Evolutionary conservation across 805 yeast genomes (phyloP), one percentile per base, ranked within the genome.

Genomic region (Candida orba): DNA sequence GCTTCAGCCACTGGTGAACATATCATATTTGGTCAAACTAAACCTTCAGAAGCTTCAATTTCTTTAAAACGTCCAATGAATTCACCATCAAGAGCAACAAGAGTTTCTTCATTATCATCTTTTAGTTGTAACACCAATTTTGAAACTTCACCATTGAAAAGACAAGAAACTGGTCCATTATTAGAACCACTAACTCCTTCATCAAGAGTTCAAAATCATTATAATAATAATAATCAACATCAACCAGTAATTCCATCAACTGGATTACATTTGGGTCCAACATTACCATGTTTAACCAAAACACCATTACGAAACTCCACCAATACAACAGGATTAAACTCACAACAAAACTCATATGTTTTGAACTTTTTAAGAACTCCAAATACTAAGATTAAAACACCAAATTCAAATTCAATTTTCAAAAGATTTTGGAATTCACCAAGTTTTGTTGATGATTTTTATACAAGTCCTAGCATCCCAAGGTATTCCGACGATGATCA

Each of bases 351-450:
- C n/a, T 39, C 43, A 8, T 52, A 52, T 37, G 45, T 52, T 14
- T 44, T 47, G 25, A 52, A 57, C 32, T 51, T 55, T 39, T 34
- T 58, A 14, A 53, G 48, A 29, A 58, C 62, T 55, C 73, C 53
- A 60, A 64, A 49, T 8, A 47, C 54, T 4, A 34, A 40, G 24
- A 52, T 46, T n/a, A 55, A 50, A 34, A 58, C 66, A 14, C 63
- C 66, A 42, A 37, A 43, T 30, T 35, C 43, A 13, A 60, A 59
- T 36, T 67, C 78, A 8, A 65, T 71, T 17, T 61, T 72, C 57
- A 72, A 70, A 50, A 77, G 72, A 53, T 63, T 77, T 37, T 79
- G 85, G 83, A 73, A 76, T 52, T 78, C 84, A 18, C 86, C 86
- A 13, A 71, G 80, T 3, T 78, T 77, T 53, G 64, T 79, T 44